phyloP scores from a whole-genome alignment of 2,329 filamentous ascomycete genomes.

The Graphiopsis chlorocephala region DNA sequence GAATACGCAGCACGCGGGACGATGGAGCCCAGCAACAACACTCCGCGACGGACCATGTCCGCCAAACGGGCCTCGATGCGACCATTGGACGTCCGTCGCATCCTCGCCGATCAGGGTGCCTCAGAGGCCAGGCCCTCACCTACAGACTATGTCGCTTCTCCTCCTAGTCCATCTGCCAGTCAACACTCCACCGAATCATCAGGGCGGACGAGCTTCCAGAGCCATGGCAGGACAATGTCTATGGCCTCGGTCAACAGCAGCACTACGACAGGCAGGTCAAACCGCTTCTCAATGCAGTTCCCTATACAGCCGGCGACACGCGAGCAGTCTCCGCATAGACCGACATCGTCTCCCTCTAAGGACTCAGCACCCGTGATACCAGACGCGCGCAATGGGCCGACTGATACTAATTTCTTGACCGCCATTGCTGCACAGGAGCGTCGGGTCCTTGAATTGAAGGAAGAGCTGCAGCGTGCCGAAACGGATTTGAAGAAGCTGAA shows the following conservation, averaged over 20 bases:
- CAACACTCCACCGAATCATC: conserved; percentile 15
- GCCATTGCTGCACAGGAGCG: conserved; percentile 90
- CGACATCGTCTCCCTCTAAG: conserved; percentile 32
- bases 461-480: conserved; percentile 85
- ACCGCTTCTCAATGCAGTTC: conserved; percentile 50
- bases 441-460: conserved; percentile 81
- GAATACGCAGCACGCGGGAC: background rate
- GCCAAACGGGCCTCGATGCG: conserved; percentile 9
- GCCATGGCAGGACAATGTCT: conserved; percentile 30
- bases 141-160: conserved; percentile 18
- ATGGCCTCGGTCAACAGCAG: conserved; percentile 21
- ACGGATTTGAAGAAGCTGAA: conserved; percentile 73
- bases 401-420: conserved; percentile 65
- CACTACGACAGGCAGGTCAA: conserved; percentile 25
- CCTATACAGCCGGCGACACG: conserved; percentile 42
- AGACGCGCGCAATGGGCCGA: conserved; percentile 35
- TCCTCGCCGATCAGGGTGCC: conserved; percentile 11
- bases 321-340: conserved; percentile 31
- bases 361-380: conserved; percentile 26
- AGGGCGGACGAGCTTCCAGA: conserved; percentile 26
- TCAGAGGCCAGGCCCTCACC: conserved; percentile 18
- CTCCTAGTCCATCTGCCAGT: conserved; percentile 17
- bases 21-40: conserved; percentile 6
- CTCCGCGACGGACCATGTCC: conserved; percentile 13
- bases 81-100: conserved; percentile 18